Evolutionary conservation across 345 rosid species (phyloP), one percentile per base, ranked within the genome.

Genomic region (Salix suchowensis): DNA sequence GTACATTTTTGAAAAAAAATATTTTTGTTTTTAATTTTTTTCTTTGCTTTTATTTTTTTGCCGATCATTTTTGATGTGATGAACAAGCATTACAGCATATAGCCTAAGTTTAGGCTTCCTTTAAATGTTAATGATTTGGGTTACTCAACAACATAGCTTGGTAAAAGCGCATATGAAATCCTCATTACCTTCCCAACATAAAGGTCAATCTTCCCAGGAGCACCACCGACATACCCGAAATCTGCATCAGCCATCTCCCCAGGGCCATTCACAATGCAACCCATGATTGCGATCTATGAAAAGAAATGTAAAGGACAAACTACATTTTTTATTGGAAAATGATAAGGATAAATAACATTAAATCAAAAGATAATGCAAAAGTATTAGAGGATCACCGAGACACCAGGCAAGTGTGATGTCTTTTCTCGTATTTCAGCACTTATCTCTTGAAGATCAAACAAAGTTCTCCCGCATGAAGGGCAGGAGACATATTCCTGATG

Each of bases 221-320:
- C 90, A 30, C 98, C 99, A 11, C 99, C 99, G 2, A 96, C 98
- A 44, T 96, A 96, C 9, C 98, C 98, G 30, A 96, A 96, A 82
- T 93, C 99, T 61, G 99, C 99, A 80, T 96, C 99, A 58, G 98
- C 99, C 99, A 93, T 96, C 88, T 96, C 98, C 4, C 99, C 99
- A 0, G 99, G 98, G 64, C 99, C 99, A 71, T 93, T 96, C 70
- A 96, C 99, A 18, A 96, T 96, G 91, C 98, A 96, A 75, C 97
- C 98, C 98, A 95, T 95, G 79, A 95, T 95, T 37, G 97, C 97
- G 28, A 94, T 94, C 98, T 92, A 87, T 48, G 44, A 68, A 23
- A 3, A 23, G 9, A 69, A 44, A 52, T 24, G 68, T 58, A 61
- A 61, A 24, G 54, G 39, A 14, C 9, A 52, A 48, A 50, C 13